Conservation (phyloP, 176 grass and related monocot species). For the Oropetium thomaeum region DNA sequence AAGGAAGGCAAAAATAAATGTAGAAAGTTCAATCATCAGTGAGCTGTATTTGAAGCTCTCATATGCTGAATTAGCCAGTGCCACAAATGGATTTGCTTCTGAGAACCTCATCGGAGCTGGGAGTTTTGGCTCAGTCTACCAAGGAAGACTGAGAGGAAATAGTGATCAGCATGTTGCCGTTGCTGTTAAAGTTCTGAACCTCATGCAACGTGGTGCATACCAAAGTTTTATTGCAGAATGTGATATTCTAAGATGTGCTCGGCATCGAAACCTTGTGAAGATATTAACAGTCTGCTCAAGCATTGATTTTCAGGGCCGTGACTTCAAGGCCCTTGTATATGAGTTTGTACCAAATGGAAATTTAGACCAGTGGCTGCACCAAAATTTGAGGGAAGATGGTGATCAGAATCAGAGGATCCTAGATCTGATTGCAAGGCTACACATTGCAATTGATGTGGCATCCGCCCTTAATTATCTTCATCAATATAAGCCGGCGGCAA, state of each 20-base stretch:
- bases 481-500: not conserved
- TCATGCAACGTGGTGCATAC: not conserved
- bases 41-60: not conserved
- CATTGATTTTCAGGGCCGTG: not conserved
- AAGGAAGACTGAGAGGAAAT: not conserved
- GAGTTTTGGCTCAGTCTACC: conserved; percentile 12
- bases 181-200: conserved; percentile 14
- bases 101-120: conserved; percentile 8
- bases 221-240: conserved; percentile 17
- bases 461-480: conserved; percentile 15
- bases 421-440: not conserved
- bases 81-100: conserved; percentile 12
- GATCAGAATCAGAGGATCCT: not conserved
- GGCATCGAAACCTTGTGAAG: conserved; percentile 21
- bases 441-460: not conserved
- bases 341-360: conserved; percentile 5
- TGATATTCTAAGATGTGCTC: not conserved
- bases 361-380: conserved; percentile 14
- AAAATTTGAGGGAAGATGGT: not conserved
- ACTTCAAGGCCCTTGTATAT: conserved; percentile 20
- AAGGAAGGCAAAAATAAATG: not conserved
- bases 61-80: conserved; percentile 18
- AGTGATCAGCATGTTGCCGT: not conserved
- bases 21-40: not conserved
- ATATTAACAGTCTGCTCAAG: conserved; percentile 12